Base-by-base conservation (phyloP, 805 yeast genomes). In the Lipomyces orientalis region DNA sequence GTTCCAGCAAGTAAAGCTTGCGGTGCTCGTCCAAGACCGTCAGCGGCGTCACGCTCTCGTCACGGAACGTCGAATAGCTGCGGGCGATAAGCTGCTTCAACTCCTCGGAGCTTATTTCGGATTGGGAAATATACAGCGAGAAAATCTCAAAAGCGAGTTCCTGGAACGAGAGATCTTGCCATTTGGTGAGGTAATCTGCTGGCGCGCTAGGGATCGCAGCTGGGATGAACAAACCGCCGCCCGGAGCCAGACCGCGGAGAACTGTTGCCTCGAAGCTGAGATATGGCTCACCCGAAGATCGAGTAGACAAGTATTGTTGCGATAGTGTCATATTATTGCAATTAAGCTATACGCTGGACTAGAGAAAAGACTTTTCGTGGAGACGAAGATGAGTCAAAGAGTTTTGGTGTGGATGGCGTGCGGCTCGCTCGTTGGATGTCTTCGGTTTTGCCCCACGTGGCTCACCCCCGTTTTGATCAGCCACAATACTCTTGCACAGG, bases 211-310 rank as follows among this genome's bases (percentile, higher is more conserved):
- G 97, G 73, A 93, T 90, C 58, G 78, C 82, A 16, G 95, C 85
- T 58, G 99, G 99, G 64, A 95, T 84, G 79, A 91, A 95, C 54
- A 95, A 85, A 54, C 99, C 99, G 73, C 99, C 99, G 78, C 96
- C 99, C 59, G 90, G 87, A 63, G 98, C 98, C 75, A 95, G 84
- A 62, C 99, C 99, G 80, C 82, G 77, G 25, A 81, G 78, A 22
- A 81, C 79, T 6, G 81, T 82, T 34, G 79, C 80, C 68, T 81
- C 83, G 65, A 80, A 80, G 14, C 79, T 70, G 35, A 75, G 68
- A 16, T 76, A 77, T 2, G 76, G 73, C 39, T 65, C 64, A 35
- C 61, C 59, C 12, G 82, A 75, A 12, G 83, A 79, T 34, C 83
- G 73, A 8, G 83, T 81, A 10, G 83, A 81, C 61, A 78, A 76